Base-by-base conservation (phyloP, 805 yeast species). In the Blastobotrys chiropterorum region DNA sequence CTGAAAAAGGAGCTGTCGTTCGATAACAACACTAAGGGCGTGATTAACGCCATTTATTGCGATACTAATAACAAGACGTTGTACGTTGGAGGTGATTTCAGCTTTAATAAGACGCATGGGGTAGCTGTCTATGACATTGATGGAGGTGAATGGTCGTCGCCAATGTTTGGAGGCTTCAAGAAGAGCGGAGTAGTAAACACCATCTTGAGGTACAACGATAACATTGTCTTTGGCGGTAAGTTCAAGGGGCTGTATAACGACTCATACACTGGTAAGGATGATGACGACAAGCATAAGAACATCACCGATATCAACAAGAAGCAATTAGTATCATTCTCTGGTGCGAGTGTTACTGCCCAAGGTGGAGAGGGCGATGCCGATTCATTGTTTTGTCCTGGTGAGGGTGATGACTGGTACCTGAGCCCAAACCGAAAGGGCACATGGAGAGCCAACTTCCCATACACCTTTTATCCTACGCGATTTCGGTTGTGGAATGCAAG, bases 21-120 rank as follows among this genome's bases (percentile, higher is more conserved):
- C 11, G 39, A 39, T 3, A 34, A 15, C 3, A 31, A 31, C 3
- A 26, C 17, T 3, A 45, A 62, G 2, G 83, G 81, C 3, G 52
- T 63, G 1, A 73, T 84, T 1, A 59, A 65, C 2, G 60, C 82
- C 0, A 74, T 79, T 0, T 69, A 71, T 41, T 78, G 81, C 50
- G 83, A 82, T 67, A 46, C 57, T 1, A 74, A 72, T 44, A 65
- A 68, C 34, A 67, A 76, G 19, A 51, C 79, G 19, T 75, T 88
- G 0, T 89, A 86, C 62, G 76, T 87, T 47, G 99, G 97, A 7
- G 99, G 99, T 17, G 75, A 79, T 53, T 79, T 92, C 58, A 64
- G 73, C 3, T 82, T 73, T 63, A 72, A 78, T 51, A 65, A 70
- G 45, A 72, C 82, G 5, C 61, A 73, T 57, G 85, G 89, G 48